Conservation (phyloP, 148 eudicot genomes). For the Rhododendron williamsianum region DNA sequence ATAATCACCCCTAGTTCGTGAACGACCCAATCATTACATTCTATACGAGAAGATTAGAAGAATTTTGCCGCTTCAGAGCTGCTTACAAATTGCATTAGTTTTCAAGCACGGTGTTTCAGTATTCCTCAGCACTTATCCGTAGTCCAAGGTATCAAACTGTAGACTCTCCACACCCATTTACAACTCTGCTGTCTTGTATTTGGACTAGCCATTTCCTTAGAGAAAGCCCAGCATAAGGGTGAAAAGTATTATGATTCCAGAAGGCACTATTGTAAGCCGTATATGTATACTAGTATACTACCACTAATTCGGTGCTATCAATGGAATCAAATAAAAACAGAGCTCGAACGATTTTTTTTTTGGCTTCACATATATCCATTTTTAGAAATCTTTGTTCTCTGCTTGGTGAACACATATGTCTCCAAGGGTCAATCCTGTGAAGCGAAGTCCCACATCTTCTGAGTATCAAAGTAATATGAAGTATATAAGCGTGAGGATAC, state of each 20-base stretch:
- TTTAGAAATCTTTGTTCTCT: neutral
- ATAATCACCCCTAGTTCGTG: slow-evolving; percentile 28
- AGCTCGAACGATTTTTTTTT: neutral
- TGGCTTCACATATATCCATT: neutral
- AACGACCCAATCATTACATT: slow-evolving; percentile 29
- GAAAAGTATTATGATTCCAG: neutral
- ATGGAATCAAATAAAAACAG: neutral
- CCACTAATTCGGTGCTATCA: neutral
- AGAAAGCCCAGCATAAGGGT: neutral
- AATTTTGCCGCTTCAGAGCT: neutral
- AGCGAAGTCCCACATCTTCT: neutral
- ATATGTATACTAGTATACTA: neutral
- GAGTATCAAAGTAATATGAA: too few relatives aligned
- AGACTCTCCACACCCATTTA: neutral
- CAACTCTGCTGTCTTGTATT: neutral
- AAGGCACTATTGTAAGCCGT: neutral
- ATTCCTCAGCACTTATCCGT: neutral
- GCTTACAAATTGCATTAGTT: neutral
- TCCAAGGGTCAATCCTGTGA: neutral
- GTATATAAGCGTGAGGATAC: too few relatives aligned
- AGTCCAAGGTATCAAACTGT: neutral
- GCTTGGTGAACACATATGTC: neutral
- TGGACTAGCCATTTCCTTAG: neutral
- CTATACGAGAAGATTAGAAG: neutral
- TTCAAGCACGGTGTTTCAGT: neutral